Evolutionary conservation across 1,284 basidiomycete species (phyloP).

Genomic region (Ceratobasidium sp.): DNA sequence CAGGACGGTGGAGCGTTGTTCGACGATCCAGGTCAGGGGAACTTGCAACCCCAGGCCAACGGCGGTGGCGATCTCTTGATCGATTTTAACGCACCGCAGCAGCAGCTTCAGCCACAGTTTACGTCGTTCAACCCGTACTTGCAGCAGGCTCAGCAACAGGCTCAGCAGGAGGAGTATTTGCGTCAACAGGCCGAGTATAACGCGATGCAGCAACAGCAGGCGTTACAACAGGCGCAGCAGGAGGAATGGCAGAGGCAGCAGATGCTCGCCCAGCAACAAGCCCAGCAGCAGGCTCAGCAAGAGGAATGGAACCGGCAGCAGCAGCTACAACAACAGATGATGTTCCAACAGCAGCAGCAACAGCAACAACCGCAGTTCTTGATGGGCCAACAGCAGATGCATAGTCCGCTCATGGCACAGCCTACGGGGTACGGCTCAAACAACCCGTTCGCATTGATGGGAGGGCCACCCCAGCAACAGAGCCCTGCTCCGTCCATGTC

Average conservation of each 20-base stretch:
- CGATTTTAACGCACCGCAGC: conserved; percentile 49
- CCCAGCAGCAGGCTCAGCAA: conserved; percentile 66
- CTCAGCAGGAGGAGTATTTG: conserved; percentile 46
- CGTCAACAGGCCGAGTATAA: conserved; percentile 56
- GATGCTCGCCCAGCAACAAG: conserved; percentile 52
- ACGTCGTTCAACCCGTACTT: conserved; percentile 98
- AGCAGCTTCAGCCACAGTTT: conserved; percentile 69
- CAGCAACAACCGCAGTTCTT: conserved; percentile 64
- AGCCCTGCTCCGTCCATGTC: conserved; percentile 52
- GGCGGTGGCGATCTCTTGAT: conserved; percentile 35
- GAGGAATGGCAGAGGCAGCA: conserved; percentile 62
- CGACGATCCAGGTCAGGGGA: conserved; percentile 84
- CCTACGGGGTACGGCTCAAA: conserved; percentile 82
- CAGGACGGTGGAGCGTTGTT: conserved; percentile 82
- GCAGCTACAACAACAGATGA: conserved; percentile 64
- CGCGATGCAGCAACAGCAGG: conserved; percentile 54
- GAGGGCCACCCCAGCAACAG: conserved; percentile 53
- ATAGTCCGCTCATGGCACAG: conserved; percentile 62
- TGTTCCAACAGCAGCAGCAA: conserved; percentile 65
- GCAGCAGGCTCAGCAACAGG: conserved; percentile 87
- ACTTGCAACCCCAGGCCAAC: conserved; percentile 44
- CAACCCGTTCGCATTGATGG: conserved; percentile 84
- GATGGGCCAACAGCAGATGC: conserved; percentile 57
- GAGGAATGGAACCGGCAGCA: conserved; percentile 72
- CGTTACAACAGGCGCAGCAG: conserved; percentile 57